Percentiles rank a stretch among this genome's conserved stretches.
phyloP scores from a whole-genome alignment of 371 early-diverging fungal species.

The Mortierella sp. region DNA sequence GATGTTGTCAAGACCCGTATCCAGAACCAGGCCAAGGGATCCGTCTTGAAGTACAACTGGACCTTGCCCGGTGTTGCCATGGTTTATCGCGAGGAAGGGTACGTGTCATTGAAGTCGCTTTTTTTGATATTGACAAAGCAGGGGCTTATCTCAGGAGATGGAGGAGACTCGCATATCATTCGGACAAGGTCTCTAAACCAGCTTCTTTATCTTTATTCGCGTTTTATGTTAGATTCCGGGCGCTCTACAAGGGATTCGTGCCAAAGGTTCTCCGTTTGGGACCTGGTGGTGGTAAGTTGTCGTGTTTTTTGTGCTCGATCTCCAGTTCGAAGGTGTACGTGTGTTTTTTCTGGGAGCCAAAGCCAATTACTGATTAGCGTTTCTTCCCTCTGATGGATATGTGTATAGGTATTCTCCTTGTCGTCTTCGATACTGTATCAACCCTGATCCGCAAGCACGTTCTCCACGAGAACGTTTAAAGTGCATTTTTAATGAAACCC shows the following conservation, averaged over 20 bases:
- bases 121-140: too few species aligned
- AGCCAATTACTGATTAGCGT: neutral
- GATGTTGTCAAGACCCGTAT: constrained; percentile 98
- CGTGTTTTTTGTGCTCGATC: neutral
- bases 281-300: constrained; percentile 82
- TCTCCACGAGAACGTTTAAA: constrained; percentile 58
- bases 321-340: too few species aligned
- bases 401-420: constrained; percentile 83
- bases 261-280: constrained; percentile 98
- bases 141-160: neutral
- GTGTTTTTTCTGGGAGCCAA: neutral
- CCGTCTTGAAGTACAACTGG: constrained; percentile 88
- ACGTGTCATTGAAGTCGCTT: constrained; percentile 21
- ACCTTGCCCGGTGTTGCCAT: constrained; percentile 86
- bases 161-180: neutral
- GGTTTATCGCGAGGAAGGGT: constrained; percentile 95
- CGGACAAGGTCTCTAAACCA: neutral
- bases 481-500: neutral
- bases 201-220: neutral
- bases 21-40: constrained; percentile 84
- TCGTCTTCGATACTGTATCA: constrained; percentile 93
- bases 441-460: constrained; percentile 86
- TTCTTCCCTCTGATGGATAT: constrained; percentile 14
- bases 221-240: constrained; percentile 67
- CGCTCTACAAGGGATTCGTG: constrained; percentile 96